Base-by-base conservation (phyloP, 2,329 filamentous ascomycete genomes). In the Phialophora expanda region DNA sequence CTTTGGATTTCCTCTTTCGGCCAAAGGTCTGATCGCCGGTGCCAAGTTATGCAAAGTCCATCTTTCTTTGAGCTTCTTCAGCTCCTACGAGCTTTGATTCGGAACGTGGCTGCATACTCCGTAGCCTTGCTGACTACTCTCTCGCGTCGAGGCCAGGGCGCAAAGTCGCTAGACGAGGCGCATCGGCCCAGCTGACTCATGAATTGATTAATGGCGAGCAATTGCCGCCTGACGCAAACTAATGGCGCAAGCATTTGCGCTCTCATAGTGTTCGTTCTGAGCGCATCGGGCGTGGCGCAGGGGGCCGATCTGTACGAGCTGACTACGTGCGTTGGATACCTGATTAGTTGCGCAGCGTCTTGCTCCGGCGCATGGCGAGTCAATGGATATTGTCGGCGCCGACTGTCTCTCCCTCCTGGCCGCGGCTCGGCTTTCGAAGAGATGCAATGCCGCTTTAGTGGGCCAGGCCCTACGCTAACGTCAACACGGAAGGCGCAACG, bases 1-100 rank as follows among this genome's bases (percentile, higher is more conserved):
- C 38, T 57, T 63, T 62, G 41, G 62, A 59, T 53, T 9, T 17
- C 62, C 62, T 30, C 17, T 30, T 59, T 26, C 14, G 62, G 62
- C 53, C 59, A 46, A 5, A 58, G 62, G 62, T 34, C 32, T 34
- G 32, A 12, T 34, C 9, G 11, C 32, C 32, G 32, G 20, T 32
- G 48, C 24, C 12, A 32, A n/a, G 56, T 4, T 38, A 58, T 20
- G 54, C 32, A 38, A 32, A 11, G 30, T 56, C 28, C 30, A 12
- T 11, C 11, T 22, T 11, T 56, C 50, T 41, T 38, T 8, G 56
- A 20, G 34, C 22, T 30, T 54, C 51, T n/a, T 20, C n/a, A 54
- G 51, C 51, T 54, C 24, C 51, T 7, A 3, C 17, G 44, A 22
- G 6, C 20, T 48, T 22, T 20, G 20, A n/a, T 7, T n/a, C 14